These are phyloP conservation scores for Suillus variegatus DNA, from an alignment of 768 basidiomycete genomes.

Conservation along the genomic window DNA sequence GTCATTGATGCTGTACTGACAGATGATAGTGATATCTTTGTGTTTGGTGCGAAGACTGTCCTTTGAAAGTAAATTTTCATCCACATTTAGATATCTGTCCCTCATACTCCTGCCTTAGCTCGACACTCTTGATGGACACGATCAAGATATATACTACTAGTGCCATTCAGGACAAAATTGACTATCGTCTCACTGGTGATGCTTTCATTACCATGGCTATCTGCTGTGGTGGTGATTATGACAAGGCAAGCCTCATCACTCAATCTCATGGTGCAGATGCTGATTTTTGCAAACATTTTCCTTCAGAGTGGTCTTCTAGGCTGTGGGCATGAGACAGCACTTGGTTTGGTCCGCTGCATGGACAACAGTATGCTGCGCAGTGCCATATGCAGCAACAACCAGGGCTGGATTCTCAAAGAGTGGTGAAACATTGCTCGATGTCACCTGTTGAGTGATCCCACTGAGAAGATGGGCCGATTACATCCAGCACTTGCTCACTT, in stretches of 20 bases:
- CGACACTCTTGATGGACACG: no score
- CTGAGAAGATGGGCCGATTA: neutral
- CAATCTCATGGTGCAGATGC: no score
- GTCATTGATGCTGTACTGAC: conserved; percentile 6
- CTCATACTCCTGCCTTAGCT: no score
- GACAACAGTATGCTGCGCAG: neutral
- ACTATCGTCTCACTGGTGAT: neutral
- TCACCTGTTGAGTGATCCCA: neutral
- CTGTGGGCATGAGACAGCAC: neutral
- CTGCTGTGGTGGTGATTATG: no score
- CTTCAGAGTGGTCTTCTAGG: neutral
- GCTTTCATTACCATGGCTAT: no score
- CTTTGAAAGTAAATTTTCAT: conserved; percentile 2
- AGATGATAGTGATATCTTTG: neutral
- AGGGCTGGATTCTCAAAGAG: neutral
- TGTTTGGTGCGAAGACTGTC: conserved; percentile 7
- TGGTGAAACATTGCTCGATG: neutral
- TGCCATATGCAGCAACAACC: neutral
- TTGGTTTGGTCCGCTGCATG: neutral
- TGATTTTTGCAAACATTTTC: neutral
- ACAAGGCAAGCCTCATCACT: no score
- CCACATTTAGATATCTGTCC: no score
- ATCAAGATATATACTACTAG: no score
- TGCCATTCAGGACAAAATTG: no score
- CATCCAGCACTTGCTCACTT: neutral